Evolutionary conservation across 2,329 filamentous ascomycete species (phyloP), one percentile per base, ranked within the genome.

Genomic region (Purpureocillium lavendulum): DNA sequence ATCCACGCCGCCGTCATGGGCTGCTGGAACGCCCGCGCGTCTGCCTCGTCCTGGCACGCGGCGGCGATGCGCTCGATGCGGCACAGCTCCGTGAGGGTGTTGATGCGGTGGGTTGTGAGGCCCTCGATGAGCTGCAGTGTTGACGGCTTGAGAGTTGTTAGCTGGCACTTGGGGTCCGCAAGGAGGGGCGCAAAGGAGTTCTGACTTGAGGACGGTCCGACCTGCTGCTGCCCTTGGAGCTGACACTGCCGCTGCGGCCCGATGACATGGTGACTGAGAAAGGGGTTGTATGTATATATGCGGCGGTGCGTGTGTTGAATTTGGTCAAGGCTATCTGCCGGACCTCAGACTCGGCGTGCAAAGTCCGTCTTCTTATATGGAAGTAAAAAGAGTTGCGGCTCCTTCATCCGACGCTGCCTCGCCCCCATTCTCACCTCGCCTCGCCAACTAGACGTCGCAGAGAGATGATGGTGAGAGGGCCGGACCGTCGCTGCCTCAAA

Each of bases 1-100:
- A 71, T 66, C 82, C 82, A 87, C 3, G 83, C 82, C 3, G 70
- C 61, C 4, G 81, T 84, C 78, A 87, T 82, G 10, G 82, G 78
- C 6, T 60, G 62, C 52, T 76, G 73, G 45, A 78, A 74, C 4
- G 67, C 67, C 21, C 71, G 70, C 12, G 73, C 72, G 35, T 84
- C 74, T 39, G 78, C 75, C 33, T 75, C 68, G 31, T 71, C 66
- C 26, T 77, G 69, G 43, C 75, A 70, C 3, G 66, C 58, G 3
- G 78, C 75, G 17, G 83, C 80, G 4, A 75, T 67, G 40, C 76
- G 74, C 56, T 88, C 84, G 49, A 86, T 79, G 13, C 81, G 78
- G 47, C 82, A 79, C 21, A 87, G 73, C 45, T 84, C 82, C 0
- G 77, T 80, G 15, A 87, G 67, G 1, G 83, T 87, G 55, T 87